Evolutionary conservation across 179 eudicot species (phyloP), one percentile per base, ranked within the genome.

Genomic region (Camellia oleifera): DNA sequence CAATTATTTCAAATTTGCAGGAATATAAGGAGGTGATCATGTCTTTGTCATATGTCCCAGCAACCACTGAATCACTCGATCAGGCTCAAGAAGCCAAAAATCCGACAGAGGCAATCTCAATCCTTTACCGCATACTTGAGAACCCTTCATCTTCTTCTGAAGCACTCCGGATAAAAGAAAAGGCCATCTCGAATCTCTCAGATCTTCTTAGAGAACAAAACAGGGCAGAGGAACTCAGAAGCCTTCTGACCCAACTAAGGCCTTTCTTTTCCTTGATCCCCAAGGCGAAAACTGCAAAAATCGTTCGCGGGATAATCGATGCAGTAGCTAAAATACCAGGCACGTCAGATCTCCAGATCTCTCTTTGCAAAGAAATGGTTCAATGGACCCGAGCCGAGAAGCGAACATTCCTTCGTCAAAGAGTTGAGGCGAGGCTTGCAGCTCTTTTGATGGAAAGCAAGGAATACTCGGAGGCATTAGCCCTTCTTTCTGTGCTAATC

Each of bases 221-320:
- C 69, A 86, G 87, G 80, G 97, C 91, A 0, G 90, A 90, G 80
- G 94, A 94, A 42, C 96, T 94, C 7, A 83, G 94, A 20, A 85
- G 80, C 70, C 97, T 94, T 69, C 87, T 94, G 45, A 90, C 94
- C 68, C 88, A 90, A 52, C 72, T 94, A 80, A 89, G 95, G 80
- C 93, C 96, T 20, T 94, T 86, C 86, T 94, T 93, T 85, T 78
- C 97, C 65, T 69, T 87, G 81, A 94, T 94, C 78, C 98, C 98
- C 4, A 94, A 94, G 83, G 98, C 97, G 9, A 91, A 94, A 88
- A 94, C 98, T 18, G 98, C 98, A 3, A 94, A 94, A 90, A 90
- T 93, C n/a, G 98, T 94, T 13, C 91, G 96, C 46, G 91, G 88
- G 52, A 88, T 94, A 70, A 90, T 94, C 9, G 98, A 94, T 83